phyloP scores from a whole-genome alignment of 2,329 filamentous ascomycete species.

The Aspergillus calidoustus region DNA sequence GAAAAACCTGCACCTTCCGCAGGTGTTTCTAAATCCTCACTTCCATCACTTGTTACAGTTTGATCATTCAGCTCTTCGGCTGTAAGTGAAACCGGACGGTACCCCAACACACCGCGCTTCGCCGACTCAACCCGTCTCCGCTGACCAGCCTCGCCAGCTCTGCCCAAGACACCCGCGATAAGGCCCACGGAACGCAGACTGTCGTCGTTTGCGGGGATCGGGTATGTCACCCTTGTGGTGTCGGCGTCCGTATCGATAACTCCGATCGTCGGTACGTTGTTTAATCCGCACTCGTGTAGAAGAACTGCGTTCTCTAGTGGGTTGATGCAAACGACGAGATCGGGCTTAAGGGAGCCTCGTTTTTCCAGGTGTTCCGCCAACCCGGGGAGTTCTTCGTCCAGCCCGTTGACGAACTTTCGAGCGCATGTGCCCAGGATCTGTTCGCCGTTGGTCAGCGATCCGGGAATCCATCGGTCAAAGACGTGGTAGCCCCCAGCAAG shows the following conservation, averaged over 20 bases:
- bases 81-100: constrained; percentile 33
- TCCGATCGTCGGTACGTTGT: constrained; percentile 91
- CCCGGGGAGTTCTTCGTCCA: constrained; percentile 66
- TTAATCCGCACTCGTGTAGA: constrained; percentile 86
- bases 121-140: constrained; percentile 68
- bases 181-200: constrained; percentile 82
- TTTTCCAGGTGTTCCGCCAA: constrained; percentile 69
- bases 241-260: constrained; percentile 93
- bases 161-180: constrained; percentile 82
- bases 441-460: constrained; percentile 89
- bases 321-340: constrained; percentile 91
- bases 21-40: too few relatives aligned
- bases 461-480: constrained; percentile 91
- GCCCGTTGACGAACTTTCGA: constrained; percentile 76
- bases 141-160: constrained; percentile 80
- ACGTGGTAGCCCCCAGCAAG: constrained; percentile 81
- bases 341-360: constrained; percentile 74
- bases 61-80: too few relatives aligned
- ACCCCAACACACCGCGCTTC: constrained; percentile 65
- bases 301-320: constrained; percentile 89
- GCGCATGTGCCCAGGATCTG: constrained; percentile 75
- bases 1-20: neutral
- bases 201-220: constrained; percentile 96
- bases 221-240: constrained; percentile 92
- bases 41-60: too few relatives aligned